Base-by-base conservation (phyloP, 2,329 filamentous ascomycete genomes). In the Harringtonia lauricola region DNA sequence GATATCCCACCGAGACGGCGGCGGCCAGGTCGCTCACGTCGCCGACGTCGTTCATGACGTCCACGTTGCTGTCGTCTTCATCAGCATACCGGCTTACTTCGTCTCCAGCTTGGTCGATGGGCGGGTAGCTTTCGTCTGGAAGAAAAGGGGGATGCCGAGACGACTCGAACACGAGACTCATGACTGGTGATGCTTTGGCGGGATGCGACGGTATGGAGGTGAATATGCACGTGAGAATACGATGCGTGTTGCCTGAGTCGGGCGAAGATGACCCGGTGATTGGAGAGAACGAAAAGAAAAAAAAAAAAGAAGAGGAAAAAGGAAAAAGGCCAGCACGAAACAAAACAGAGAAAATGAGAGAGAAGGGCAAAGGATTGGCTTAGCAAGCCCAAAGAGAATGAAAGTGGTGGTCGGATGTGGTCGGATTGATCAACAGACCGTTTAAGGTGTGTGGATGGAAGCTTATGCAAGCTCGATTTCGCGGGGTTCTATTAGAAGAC, bases 141-240 rank as follows among this genome's bases (percentile, higher is more conserved):
- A 52, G 42, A 33, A 50, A 51, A 21, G 45, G 39, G 12, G 41
- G 41, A 9, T 47, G 49, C 17, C 48, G 39, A 3, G 48, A 44
- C 33, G 48, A 42, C 41, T 54, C 52, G 29, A 51, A 53, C 3
- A 49, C 49, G 33, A 54, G 47, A 39, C 50, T 51, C 52, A 54
- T 54, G 12, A 36, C 43, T 42, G 36, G 9, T 19, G 21, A 24
- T n/a, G 6, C 4, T n/a, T 10, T 17, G 5, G n/a, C 15, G 33
- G 15, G 12, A 36, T 21, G 12, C 6, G n/a, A 40, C 6, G 37
- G 22, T 39, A 19, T 33, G 8, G 30, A 29, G 4, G n/a, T 4
- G 37, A 13, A 3, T 29, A 18, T 38, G 21, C n/a, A 28, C 13
- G 10, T 39, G 37, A 30, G 13, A 26, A 15, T 24, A 21, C 8